Conservation (phyloP, 139 green algal species). For the Edaphochlamys debaryana region DNA sequence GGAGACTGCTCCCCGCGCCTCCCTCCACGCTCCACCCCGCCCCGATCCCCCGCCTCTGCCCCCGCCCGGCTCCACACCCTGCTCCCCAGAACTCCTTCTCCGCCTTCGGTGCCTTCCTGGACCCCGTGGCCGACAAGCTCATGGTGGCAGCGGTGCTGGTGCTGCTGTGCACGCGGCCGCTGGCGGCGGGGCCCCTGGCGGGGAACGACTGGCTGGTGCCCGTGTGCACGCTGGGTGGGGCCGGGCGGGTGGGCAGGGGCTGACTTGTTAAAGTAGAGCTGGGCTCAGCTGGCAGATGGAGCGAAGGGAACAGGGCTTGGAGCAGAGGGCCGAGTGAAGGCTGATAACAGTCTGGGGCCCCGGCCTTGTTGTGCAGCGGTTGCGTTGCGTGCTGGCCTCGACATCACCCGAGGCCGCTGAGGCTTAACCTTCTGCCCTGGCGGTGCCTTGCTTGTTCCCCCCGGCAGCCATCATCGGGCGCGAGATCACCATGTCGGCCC, state of each 20-base stretch:
- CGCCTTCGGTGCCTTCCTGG: conserved; percentile 96
- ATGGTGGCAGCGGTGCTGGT: conserved; percentile 92
- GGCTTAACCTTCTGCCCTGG: no score
- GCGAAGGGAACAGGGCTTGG: no score
- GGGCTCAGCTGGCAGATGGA: no score
- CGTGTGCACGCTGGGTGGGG: conserved; percentile 58
- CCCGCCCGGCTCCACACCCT: no score
- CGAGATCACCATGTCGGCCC: conserved; percentile 93
- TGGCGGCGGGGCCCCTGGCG: conserved; percentile 67
- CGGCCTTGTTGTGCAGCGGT: no score
- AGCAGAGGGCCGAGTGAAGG: no score
- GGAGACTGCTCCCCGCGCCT: no score
- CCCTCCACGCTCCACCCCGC: background rate
- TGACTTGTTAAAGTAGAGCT: no score
- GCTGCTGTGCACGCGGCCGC: conserved; percentile 78
- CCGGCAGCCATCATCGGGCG: conserved; percentile 84
- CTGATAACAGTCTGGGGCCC: no score
- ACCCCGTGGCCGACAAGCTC: conserved; percentile 98
- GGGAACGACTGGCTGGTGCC: conserved; percentile 85
- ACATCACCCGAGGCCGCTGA: no score
- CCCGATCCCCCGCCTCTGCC: background rate
- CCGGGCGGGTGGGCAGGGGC: no score
- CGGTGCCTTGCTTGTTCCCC: background rate
- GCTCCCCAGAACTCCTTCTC: conserved; percentile 72
- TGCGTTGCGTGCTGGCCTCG: no score